Evolutionary conservation across 2,329 filamentous ascomycete species (phyloP).

Genomic region (Arachnopeziza araneosa): DNA sequence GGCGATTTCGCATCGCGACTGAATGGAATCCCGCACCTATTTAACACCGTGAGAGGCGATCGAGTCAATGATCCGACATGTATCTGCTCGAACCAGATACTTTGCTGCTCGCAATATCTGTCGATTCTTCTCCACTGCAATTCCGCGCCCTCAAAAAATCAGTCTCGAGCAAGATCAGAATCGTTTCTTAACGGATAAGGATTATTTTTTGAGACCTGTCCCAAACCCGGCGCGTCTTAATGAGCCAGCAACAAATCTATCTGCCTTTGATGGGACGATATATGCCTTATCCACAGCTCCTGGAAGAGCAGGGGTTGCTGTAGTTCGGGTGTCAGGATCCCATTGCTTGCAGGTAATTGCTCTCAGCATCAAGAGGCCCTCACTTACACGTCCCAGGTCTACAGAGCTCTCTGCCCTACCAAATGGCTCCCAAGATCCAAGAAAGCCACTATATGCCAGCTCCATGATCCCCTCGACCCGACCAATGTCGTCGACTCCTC

Average conservation of each 20-base stretch:
- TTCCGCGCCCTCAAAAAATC: neutral
- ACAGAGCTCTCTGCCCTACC: slow-evolving; percentile 54
- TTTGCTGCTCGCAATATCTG: neutral
- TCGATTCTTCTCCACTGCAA: neutral
- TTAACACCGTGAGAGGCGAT: too few species aligned
- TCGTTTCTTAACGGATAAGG: neutral
- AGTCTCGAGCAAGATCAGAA: neutral
- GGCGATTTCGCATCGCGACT: too few species aligned
- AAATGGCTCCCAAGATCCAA: slow-evolving; percentile 51
- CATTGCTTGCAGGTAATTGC: slow-evolving; percentile 58
- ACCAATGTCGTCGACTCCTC: slow-evolving; percentile 56
- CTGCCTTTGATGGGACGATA: slow-evolving; percentile 52
- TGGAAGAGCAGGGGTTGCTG: slow-evolving; percentile 83
- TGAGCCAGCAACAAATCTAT: neutral
- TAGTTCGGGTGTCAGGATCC: slow-evolving; percentile 80
- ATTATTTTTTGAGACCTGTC: too few species aligned
- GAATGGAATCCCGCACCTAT: too few species aligned
- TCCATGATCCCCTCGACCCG: slow-evolving; percentile 54
- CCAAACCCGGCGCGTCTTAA: neutral
- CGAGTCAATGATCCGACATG: neutral
- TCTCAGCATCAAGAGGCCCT: slow-evolving; percentile 1
- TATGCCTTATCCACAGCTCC: slow-evolving; percentile 86
- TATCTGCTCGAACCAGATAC: neutral
- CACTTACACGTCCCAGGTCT: slow-evolving; percentile 46
- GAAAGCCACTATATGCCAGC: slow-evolving; percentile 65